These are phyloP conservation scores for Cornus suecica DNA, from an alignment of 148 eudicot genomes.

Conservation along the genomic window DNA sequence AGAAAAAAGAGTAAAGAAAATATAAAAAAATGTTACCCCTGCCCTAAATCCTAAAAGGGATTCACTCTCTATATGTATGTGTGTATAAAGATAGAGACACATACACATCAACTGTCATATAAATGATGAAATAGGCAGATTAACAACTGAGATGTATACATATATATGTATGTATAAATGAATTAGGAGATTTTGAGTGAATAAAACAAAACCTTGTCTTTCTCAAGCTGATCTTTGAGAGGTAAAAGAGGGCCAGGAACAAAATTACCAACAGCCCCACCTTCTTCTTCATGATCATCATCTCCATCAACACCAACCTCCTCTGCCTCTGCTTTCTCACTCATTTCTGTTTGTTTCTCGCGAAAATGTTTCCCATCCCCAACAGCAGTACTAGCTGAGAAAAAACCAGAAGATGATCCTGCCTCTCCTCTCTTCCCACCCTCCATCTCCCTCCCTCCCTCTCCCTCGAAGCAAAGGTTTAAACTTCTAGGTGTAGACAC, in stretches of 20 bases:
- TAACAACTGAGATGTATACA: too few species aligned
- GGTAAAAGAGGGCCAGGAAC: constrained; percentile 68
- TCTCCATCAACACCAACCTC: background rate
- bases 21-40: background rate
- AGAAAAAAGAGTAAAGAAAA: background rate
- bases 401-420: constrained; percentile 26
- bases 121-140: background rate
- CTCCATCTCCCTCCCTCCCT: constrained; percentile 19
- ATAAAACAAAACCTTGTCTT: constrained; percentile 46
- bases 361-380: background rate
- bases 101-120: background rate
- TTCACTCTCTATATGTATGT: background rate
- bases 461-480: background rate
- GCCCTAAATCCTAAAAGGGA: background rate
- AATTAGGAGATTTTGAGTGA: background rate
- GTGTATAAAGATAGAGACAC: background rate
- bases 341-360: constrained; percentile 5
- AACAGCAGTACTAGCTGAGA: constrained; percentile 15
- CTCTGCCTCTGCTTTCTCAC: background rate
- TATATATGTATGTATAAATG: background rate
- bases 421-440: constrained; percentile 31
- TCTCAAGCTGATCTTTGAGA: constrained; percentile 59
- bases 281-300: constrained; percentile 12
- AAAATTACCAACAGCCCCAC: constrained; percentile 31
- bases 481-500: too few species aligned